phyloP scores from a whole-genome alignment of 192 early-diverging fungal species.

The Coemansia sp. region DNA sequence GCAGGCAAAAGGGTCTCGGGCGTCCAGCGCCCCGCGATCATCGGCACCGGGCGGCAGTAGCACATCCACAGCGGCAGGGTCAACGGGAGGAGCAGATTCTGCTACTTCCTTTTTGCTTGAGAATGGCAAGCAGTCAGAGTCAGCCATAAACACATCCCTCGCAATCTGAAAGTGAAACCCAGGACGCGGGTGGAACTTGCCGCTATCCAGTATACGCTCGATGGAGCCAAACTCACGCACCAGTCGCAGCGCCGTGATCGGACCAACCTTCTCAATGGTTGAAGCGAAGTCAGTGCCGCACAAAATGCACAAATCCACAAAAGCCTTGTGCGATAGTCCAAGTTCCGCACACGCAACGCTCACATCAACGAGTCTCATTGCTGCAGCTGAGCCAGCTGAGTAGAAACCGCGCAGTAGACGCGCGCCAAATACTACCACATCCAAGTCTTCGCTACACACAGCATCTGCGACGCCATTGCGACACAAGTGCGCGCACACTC shows the following conservation, averaged over 20 bases:
- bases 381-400: background rate
- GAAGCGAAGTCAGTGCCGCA: slow-evolving; percentile 76
- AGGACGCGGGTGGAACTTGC: slow-evolving; percentile 34
- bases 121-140: slow-evolving; percentile 12
- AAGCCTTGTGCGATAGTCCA: slow-evolving; percentile 54
- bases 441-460: slow-evolving; percentile 60
- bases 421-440: slow-evolving; percentile 35
- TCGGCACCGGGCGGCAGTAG: slow-evolving; percentile 22
- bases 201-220: slow-evolving; percentile 55
- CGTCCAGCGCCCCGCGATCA: background rate
- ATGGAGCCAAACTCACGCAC: slow-evolving; percentile 62
- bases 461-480: slow-evolving; percentile 54
- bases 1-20: slow-evolving; percentile 32
- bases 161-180: slow-evolving; percentile 42
- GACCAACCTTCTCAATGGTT: slow-evolving; percentile 65
- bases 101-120: slow-evolving; percentile 15
- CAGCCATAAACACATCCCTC: slow-evolving; percentile 39
- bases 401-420: slow-evolving; percentile 36
- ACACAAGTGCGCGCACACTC: slow-evolving; percentile 63
- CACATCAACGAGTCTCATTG: slow-evolving; percentile 57
- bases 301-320: slow-evolving; percentile 72
- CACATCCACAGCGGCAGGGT: slow-evolving; percentile 8
- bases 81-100: background rate
- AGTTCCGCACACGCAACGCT: slow-evolving; percentile 47
- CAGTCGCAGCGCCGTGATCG: slow-evolving; percentile 59